Base-by-base conservation (phyloP, 306 rosid genomes). In the cucumber (Cucumis sativus) region DNA sequence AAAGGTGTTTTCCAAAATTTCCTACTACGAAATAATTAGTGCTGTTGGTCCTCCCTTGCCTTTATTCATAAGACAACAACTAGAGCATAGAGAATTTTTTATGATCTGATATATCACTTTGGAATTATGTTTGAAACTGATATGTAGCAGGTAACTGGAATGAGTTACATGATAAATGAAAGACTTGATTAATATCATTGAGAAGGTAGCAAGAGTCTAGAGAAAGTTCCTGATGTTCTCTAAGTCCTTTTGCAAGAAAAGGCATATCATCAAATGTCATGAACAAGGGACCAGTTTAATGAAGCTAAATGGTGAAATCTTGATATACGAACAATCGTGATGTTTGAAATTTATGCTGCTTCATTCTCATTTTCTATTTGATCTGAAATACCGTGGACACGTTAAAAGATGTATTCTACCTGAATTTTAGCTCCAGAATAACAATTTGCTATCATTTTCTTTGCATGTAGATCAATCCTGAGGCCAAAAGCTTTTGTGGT, bases 401-500 rank as follows among this genome's bases (percentile, higher is more conserved):
- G 28, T 66, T 59, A 66, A 11, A 15, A 10, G 21, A 30, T 37
- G 47, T 33, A 35, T 37, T 64, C 70, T 33, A 15, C 23, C 47
- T 18, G 47, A 64, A 37, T 16, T 60, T 33, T 30, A 64, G 71
- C 71, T 64, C 30, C 30, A 2, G 30, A 28, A 28, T 28, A 28
- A 28, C 30, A 28, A 28, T 28, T 28, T 28, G 30, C 30, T 28
- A 28, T 28, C 30, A 28, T 28, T 28, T 28, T 28, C 30, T 28
- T 28, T 28, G 30, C 30, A 28, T 0, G 30, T 28, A 28, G 30
- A 28, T 28, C 30, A 28, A 28, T 28, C 30, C 30, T 28, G 30
- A 28, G 30, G 30, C 30, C 0, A 40, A 40, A 80, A 66, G 17
- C 75, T 77, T 82, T 78, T 86, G 79, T 21, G 82, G 79, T 77